Evolutionary conservation across 441 rosid species (phyloP).

Genomic region (Iberis amara): DNA sequence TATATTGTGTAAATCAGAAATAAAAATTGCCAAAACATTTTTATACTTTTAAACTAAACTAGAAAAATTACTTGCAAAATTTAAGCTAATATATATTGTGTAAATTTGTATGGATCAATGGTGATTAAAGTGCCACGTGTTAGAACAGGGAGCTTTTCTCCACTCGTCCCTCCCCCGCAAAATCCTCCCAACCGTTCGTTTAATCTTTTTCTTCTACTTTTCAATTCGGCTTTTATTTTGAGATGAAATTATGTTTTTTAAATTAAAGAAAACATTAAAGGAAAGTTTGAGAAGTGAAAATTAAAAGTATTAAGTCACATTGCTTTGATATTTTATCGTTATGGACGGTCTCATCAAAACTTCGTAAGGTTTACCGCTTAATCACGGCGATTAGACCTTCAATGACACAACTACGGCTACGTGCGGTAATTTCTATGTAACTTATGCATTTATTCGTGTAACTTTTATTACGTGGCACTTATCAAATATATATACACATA

Average conservation of each 20-base stretch:
- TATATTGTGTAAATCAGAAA: no score
- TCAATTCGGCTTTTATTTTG: not conserved
- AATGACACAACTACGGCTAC: slow-evolving; percentile 12
- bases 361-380: slow-evolving; percentile 22
- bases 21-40: not conserved
- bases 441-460: slow-evolving; percentile 14
- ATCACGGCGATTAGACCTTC: slow-evolving; percentile 34
- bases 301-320: slow-evolving; percentile 25
- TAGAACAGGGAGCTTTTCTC: slow-evolving; percentile 27
- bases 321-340: slow-evolving; percentile 31
- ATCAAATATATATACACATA: no score
- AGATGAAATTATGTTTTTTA: not conserved
- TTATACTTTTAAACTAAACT: not conserved
- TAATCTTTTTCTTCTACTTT: slow-evolving; percentile 7
- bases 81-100: not conserved
- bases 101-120: slow-evolving; percentile 14
- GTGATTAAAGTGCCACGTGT: slow-evolving; percentile 26
- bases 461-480: no score
- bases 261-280: slow-evolving; percentile 5
- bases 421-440: slow-evolving; percentile 14
- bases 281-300: not conserved
- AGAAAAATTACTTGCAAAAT: not conserved
- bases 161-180: slow-evolving; percentile 31
- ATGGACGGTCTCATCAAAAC: slow-evolving; percentile 26
- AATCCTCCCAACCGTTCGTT: slow-evolving; percentile 29